A percentile compares a stretch with the other conserved stretches of the same genome.
Evolutionary conservation across 2,329 filamentous ascomycete species (phyloP).

Genomic region (Neofusicoccum parvum): DNA sequence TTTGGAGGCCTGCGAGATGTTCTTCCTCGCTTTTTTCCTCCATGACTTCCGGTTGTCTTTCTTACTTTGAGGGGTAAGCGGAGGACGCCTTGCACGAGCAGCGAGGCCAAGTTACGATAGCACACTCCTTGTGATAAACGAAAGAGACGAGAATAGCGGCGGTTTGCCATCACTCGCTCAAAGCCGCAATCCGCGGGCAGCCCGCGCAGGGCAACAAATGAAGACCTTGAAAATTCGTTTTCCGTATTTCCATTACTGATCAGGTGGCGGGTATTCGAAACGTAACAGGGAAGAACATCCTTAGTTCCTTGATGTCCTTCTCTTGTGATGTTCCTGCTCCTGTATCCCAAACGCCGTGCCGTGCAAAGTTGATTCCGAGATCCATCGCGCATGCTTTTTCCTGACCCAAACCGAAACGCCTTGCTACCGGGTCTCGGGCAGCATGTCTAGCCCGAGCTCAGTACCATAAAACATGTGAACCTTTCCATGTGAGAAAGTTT

Average conservation of each 20-base stretch:
- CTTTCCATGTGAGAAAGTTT: background rate
- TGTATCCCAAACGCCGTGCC: constrained; percentile 2
- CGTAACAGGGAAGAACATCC: background rate
- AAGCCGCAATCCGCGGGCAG: background rate
- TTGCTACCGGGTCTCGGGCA: background rate
- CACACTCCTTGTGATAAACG: constrained; percentile 1
- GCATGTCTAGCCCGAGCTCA: background rate
- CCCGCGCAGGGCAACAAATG: background rate
- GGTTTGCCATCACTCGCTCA: background rate
- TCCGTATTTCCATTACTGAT: background rate
- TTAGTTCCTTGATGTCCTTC: background rate
- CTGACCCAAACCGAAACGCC: constrained; percentile 9
- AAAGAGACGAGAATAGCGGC: background rate
- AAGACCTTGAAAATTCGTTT: background rate
- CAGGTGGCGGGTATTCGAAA: background rate
- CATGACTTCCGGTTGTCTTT: background rate
- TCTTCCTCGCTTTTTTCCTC: background rate
- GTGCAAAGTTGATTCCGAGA: background rate
- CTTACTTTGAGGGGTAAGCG: background rate
- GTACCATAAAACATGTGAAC: background rate
- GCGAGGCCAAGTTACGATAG: background rate
- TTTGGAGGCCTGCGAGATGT: background rate
- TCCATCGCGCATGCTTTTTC: background rate
- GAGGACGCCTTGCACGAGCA: background rate
- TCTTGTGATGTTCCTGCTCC: background rate